Base-by-base conservation (phyloP, 768 basidiomycete genomes). In the Tephrocybe sp. region DNA sequence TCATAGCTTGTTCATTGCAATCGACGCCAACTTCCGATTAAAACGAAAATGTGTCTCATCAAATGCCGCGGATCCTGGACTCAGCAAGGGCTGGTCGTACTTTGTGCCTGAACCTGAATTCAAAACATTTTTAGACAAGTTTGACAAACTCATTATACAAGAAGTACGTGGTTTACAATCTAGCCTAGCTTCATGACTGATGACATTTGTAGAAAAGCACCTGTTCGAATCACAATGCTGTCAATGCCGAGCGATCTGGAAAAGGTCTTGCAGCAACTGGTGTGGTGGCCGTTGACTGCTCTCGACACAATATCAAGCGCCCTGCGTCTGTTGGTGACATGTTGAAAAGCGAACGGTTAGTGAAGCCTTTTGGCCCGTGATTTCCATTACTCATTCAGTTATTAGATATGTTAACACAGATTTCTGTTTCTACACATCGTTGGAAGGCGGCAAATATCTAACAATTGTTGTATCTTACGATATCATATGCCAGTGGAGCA, bases 171-270 rank as follows among this genome's bases (percentile, higher is more conserved):
- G 7, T 29, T 29, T 5, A 29, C 11, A 5, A 29, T 29, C 11
- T 29, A 29, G 27, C 5, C 27, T 11, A 5, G 6, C 27, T 29
- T 29, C 27, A 29, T n/a, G n/a, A 29, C 27, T 29, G 27, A 29
- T 11, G 5, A 11, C 27, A 5, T 5, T 11, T 11, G 11, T 11
- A 29, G 27, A 29, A 29, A 31, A 42, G 22, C 10, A 64, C 58
- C 6, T 67, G 61, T 44, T 62, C 55, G 7, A 63, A 59, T 0
- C 57, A 65, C 19, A 58, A 56, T 0, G 61, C 66, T 15, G 56
- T 61, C 2, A 40, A 55, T 27, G 22, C 29, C 0, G 36, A 44
- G 23, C 24, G 30, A 6, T 43, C 42, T 3, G 38, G 33, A 0
- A 50, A 50, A 18, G 36, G 42, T 11, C 27, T 50, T 0, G 54